A percentile compares a stretch with the other conserved stretches of the same genome.
Evolutionary conservation across 192 early-diverging fungal genomes (phyloP).

Genomic region (Entomortierella lignicola): DNA sequence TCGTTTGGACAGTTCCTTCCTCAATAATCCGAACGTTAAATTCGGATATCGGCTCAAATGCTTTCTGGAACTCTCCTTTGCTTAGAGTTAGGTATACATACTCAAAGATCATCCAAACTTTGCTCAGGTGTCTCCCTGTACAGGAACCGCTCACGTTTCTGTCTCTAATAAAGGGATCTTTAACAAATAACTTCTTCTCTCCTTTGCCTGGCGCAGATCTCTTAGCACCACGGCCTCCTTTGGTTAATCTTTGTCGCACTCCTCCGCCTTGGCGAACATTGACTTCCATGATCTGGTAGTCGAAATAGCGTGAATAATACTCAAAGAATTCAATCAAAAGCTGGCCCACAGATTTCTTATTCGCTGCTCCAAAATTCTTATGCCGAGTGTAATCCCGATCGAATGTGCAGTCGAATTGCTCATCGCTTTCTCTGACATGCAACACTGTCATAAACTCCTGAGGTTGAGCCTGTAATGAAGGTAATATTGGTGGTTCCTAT

Average conservation of each 20-base stretch:
- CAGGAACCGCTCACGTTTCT: constrained; percentile 37
- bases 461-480: constrained; percentile 26
- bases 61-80: constrained; percentile 20
- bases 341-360: constrained; percentile 37
- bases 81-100: constrained; percentile 25
- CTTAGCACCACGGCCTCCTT: background rate
- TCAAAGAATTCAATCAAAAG: constrained; percentile 47
- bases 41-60: constrained; percentile 17
- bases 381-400: constrained; percentile 34
- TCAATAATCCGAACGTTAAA: background rate
- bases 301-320: constrained; percentile 39
- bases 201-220: constrained; percentile 8
- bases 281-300: constrained; percentile 51
- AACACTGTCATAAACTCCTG: constrained; percentile 19
- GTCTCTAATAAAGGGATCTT: constrained; percentile 48
- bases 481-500: constrained; percentile 38
- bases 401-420: constrained; percentile 34
- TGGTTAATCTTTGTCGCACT: background rate
- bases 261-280: constrained; percentile 43
- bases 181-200: constrained; percentile 41
- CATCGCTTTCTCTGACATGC: constrained; percentile 11
- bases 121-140: constrained; percentile 5
- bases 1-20: background rate
- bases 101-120: constrained; percentile 42
- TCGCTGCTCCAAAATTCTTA: constrained; percentile 22